These are phyloP conservation scores for Rhizopus sp. DNA, from an alignment of 371 early-diverging fungal species.

Conservation along the genomic window DNA sequence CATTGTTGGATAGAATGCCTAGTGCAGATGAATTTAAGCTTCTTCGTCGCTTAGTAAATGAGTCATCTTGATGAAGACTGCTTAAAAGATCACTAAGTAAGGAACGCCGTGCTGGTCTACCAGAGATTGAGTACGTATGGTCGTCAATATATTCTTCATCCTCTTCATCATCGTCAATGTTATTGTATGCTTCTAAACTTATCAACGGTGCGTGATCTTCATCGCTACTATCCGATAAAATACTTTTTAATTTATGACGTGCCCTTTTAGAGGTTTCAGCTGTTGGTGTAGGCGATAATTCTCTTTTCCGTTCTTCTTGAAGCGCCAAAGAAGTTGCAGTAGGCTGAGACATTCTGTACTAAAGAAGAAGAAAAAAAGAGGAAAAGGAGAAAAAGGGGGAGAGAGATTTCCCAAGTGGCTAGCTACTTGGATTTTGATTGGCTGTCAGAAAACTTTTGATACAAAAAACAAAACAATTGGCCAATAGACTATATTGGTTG, in stretches of 20 bases:
- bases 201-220: constrained; percentile 3
- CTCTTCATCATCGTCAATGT: constrained; percentile 12
- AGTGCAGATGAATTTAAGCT: constrained; percentile 10
- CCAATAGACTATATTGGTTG: no score
- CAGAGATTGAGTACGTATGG: not conserved
- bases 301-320: constrained; percentile 10
- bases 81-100: constrained; percentile 13
- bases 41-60: constrained; percentile 1
- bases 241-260: not conserved
- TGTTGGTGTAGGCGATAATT: constrained; percentile 9
- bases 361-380: not conserved
- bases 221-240: not conserved
- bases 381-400: not conserved
- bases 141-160: constrained; percentile 7
- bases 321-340: not conserved
- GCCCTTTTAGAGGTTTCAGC: constrained; percentile 3
- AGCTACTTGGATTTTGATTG: no score
- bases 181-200: constrained; percentile 1
- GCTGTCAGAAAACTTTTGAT: no score
- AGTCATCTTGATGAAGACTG: constrained; percentile 10
- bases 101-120: constrained; percentile 17
- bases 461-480: no score
- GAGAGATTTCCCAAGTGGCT: no score
- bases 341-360: not conserved
- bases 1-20: not conserved